These are phyloP conservation scores for Backusella mclennaniae DNA, from an alignment of 192 early-diverging fungal genomes.

Conservation along the genomic window DNA sequence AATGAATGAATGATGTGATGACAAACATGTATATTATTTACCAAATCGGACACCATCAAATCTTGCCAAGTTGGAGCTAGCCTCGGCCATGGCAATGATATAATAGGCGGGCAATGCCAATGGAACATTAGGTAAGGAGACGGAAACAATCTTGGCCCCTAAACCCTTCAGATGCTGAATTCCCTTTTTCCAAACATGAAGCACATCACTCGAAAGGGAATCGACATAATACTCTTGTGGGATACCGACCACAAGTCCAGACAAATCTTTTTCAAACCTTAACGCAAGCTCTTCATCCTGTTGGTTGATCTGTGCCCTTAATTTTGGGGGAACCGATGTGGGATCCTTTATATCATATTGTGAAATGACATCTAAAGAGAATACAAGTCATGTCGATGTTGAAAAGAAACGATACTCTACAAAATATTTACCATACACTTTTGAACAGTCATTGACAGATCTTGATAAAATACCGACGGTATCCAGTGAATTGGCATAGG, in stretches of 20 bases:
- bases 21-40: constrained; percentile 1
- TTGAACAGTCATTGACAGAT: constrained; percentile 52
- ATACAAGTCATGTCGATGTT: neutral
- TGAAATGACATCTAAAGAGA: constrained; percentile 50
- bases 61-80: constrained; percentile 85
- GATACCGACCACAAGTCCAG: constrained; percentile 62
- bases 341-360: constrained; percentile 60
- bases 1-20: neutral
- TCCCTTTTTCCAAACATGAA: constrained; percentile 59
- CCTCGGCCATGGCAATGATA: constrained; percentile 86
- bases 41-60: constrained; percentile 91
- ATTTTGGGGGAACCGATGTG: constrained; percentile 51
- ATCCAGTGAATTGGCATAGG: constrained; percentile 88
- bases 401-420: no score
- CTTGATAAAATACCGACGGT: constrained; percentile 80
- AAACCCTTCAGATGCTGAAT: constrained; percentile 50
- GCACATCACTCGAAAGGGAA: constrained; percentile 58
- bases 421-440: constrained; percentile 54
- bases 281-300: neutral
- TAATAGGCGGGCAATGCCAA: constrained; percentile 84
- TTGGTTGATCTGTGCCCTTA: constrained; percentile 29
- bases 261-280: constrained; percentile 24
- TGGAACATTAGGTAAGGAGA: constrained; percentile 69
- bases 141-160: constrained; percentile 68
- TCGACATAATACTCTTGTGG: constrained; percentile 77